A percentile compares a stretch with the other conserved stretches of the same genome.
Conservation (phyloP, 83 land plant species). For the Thuja plicata region DNA sequence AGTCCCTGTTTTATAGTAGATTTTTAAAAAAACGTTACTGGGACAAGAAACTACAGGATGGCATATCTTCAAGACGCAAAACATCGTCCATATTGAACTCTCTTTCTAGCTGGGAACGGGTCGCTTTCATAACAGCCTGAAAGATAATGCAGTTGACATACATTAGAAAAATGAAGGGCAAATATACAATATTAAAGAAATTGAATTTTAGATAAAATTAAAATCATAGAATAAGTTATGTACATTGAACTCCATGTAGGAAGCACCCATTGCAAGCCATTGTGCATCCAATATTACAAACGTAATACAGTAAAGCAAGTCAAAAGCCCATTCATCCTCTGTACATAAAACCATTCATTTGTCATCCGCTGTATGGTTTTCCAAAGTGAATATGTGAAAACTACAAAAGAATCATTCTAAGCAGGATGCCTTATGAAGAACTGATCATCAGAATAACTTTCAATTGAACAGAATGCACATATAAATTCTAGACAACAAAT, state of each 20-base stretch:
- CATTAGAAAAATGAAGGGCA: neutral
- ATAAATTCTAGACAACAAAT: neutral
- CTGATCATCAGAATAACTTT: neutral
- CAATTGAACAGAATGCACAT: neutral
- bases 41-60: constrained; percentile 56
- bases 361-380: neutral
- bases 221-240: neutral
- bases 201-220: neutral
- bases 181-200: constrained; percentile 1
- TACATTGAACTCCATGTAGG: constrained; percentile 88
- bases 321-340: constrained; percentile 78
- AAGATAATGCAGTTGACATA: constrained; percentile 8
- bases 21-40: constrained; percentile 16
- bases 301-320: constrained; percentile 71
- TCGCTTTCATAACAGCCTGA: constrained; percentile 73
- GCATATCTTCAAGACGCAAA: constrained; percentile 58
- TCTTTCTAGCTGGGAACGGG: constrained; percentile 60
- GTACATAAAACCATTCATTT: constrained; percentile 6
- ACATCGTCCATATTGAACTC: constrained; percentile 66
- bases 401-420: neutral
- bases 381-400: neutral
- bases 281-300: constrained; percentile 71
- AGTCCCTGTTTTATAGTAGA: neutral
- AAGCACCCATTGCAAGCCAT: constrained; percentile 77
- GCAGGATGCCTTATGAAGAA: neutral